phyloP scores from a whole-genome alignment of 2,329 filamentous ascomycete genomes.

The Chrysosphaeria jannelii region DNA sequence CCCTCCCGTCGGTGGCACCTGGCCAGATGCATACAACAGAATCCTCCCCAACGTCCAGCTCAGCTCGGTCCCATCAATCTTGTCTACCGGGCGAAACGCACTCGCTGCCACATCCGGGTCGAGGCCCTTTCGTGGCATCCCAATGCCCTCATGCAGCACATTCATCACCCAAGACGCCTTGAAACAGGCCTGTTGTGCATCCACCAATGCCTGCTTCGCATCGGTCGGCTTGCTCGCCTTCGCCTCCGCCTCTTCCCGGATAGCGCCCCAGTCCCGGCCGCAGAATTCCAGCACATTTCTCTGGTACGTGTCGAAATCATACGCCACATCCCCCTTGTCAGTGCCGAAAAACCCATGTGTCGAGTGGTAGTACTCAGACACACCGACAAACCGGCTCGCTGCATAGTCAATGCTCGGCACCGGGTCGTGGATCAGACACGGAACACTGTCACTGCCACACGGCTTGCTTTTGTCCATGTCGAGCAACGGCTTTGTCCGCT shows the following conservation, averaged over 20 bases:
- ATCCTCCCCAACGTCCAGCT: conserved; percentile 96
- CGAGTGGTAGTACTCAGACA: conserved; percentile 97
- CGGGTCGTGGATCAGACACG: conserved; percentile 76
- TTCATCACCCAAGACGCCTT: conserved; percentile 97
- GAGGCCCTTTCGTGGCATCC: conserved; percentile 58
- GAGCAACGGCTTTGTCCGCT: conserved; percentile 54
- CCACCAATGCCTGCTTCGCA: conserved; percentile 41
- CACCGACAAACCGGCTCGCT: conserved; percentile 89
- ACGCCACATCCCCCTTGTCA: conserved; percentile 40
- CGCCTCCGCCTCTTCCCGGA: conserved; percentile 33
- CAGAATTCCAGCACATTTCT: conserved; percentile 63
- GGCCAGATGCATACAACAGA: conserved; percentile 75
- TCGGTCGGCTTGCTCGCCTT: conserved; percentile 27
- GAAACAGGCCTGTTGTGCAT: conserved; percentile 74
- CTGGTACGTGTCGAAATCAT: conserved; percentile 78
- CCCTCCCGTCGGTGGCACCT: conserved; percentile 36
- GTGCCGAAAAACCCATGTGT: conserved; percentile 80
- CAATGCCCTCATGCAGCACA: conserved; percentile 83
- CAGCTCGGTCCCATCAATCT: conserved; percentile 71
- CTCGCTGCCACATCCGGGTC: conserved; percentile 43
- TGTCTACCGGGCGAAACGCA: conserved; percentile 77
- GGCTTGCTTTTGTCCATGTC: conserved; percentile 67
- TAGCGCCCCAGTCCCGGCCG: conserved; percentile 48
- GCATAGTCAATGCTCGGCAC: conserved; percentile 90
- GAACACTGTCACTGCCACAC: conserved; percentile 34